phyloP scores from a whole-genome alignment of 176 grass and related monocot species.

The Neostapfia colusana region DNA sequence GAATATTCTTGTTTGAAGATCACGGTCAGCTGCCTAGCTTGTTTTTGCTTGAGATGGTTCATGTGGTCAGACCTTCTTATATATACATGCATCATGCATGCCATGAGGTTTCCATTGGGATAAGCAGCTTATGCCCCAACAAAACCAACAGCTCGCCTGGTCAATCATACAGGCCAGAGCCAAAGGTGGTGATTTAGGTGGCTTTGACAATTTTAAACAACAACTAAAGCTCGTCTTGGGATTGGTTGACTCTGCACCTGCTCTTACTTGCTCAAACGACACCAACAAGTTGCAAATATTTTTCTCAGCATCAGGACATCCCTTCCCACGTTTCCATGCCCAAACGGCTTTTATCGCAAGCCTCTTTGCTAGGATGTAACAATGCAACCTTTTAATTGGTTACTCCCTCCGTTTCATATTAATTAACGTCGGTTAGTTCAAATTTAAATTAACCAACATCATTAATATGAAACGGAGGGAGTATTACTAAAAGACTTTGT shows the following conservation, averaged over 20 bases:
- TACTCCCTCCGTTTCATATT: no score
- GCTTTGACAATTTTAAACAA: slow-evolving; percentile 7
- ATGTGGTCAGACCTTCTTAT: slow-evolving; percentile 31
- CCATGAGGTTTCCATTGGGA: not conserved
- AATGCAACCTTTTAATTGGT: no score
- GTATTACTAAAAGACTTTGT: not conserved
- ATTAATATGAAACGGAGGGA: no score
- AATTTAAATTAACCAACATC: no score
- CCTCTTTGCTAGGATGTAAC: no score
- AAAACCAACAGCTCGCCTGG: slow-evolving; percentile 31
- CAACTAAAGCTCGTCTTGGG: slow-evolving; percentile 14
- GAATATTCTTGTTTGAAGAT: not conserved
- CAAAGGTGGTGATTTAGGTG: slow-evolving; percentile 42
- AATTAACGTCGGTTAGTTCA: no score
- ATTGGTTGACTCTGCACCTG: slow-evolving; percentile 39
- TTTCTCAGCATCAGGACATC: not conserved
- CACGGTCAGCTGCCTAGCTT: no score
- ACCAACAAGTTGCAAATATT: not conserved
- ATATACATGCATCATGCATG: slow-evolving; percentile 1
- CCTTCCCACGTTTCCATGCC: not conserved
- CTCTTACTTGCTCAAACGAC: slow-evolving; percentile 44
- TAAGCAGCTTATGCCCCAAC: slow-evolving; percentile 14
- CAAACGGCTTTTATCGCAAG: slow-evolving; percentile 24
- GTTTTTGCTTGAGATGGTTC: slow-evolving; percentile 15
- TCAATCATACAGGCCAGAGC: slow-evolving; percentile 20